Evolutionary conservation across 2,329 filamentous ascomycete genomes (phyloP), one percentile per base, ranked within the genome.

Genomic region (Didymella glomerata): DNA sequence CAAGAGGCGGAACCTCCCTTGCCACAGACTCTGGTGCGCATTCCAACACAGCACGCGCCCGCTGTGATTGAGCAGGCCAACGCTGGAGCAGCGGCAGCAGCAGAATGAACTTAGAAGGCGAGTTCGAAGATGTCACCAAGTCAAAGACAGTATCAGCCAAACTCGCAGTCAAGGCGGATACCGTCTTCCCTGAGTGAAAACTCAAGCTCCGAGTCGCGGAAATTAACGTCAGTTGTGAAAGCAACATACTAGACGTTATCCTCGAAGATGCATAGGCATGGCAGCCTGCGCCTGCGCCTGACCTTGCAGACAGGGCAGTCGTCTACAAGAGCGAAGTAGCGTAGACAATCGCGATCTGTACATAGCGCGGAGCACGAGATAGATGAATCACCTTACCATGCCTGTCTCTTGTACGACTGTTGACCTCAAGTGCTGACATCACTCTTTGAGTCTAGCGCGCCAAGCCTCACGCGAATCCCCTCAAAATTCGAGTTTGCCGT

Each of bases 11-110:
- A 78, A 30, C 76, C 83, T n/a, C 79, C 85, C 40, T 81, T 95
- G 40, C 92, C 92, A 1, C 90, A 94, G 73, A 94, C 91, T 18
- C 83, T 96, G 16, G 92, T 96, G 34, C 87, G 92, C 63, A 94
- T 95, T 66, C 92, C 92, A 1, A 93, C 91, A 16, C 90, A 94
- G 66, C 90, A 93, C 67, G 77, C 77, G 2, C 74, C 73, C 34
- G 68, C 73, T 20, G 60, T 78, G 6, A 68, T 76, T 20, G 69
- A 75, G 52, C 76, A 78, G 48, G 60, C 69, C 36, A 72, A 66
- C 45, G 69, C 71, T 45, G 70, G 70, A n/a, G 68, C 63, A 46
- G 60, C 8, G 63, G 47, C 68, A 2, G 73, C 51, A 54, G 42
- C 51, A 16, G 57, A 55, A 28, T 60, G 57, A 60, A 49, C 11